Evolutionary conservation across 768 basidiomycete species (phyloP).

Genomic region (Cystobasidiopsis lactophilus): DNA sequence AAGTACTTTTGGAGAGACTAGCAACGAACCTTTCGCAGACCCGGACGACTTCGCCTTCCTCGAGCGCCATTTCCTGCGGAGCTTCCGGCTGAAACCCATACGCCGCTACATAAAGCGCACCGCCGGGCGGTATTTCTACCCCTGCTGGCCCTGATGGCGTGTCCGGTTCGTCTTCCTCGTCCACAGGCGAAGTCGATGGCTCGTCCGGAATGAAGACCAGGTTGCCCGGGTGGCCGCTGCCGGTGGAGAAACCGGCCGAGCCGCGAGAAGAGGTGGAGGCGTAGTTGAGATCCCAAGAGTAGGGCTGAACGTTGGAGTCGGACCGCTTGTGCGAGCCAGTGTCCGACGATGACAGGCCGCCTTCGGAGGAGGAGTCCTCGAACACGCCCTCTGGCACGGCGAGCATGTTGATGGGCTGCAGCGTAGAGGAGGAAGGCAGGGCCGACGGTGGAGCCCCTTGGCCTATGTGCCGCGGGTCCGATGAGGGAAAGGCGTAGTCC

Average conservation of each 20-base stretch:
- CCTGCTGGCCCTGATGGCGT: no score
- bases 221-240: not conserved
- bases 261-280: not conserved
- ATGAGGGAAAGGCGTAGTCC: not conserved
- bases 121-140: not conserved
- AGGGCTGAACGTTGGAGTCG: not conserved
- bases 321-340: not conserved
- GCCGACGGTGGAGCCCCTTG: not conserved
- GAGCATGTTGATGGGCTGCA: not conserved
- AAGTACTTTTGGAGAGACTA: not conserved
- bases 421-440: not conserved
- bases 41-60: not conserved
- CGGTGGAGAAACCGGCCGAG: not conserved
- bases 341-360: not conserved
- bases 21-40: not conserved
- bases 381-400: not conserved
- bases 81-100: not conserved
- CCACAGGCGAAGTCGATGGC: not conserved
- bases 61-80: not conserved
- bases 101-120: not conserved
- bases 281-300: not conserved
- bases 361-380: not conserved
- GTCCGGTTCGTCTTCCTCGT: not conserved
- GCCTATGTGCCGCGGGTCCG: not conserved
- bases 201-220: not conserved